Evolutionary conservation across 208 protist species (phyloP).

Genomic region (Paratrypanosoma confusum): DNA sequence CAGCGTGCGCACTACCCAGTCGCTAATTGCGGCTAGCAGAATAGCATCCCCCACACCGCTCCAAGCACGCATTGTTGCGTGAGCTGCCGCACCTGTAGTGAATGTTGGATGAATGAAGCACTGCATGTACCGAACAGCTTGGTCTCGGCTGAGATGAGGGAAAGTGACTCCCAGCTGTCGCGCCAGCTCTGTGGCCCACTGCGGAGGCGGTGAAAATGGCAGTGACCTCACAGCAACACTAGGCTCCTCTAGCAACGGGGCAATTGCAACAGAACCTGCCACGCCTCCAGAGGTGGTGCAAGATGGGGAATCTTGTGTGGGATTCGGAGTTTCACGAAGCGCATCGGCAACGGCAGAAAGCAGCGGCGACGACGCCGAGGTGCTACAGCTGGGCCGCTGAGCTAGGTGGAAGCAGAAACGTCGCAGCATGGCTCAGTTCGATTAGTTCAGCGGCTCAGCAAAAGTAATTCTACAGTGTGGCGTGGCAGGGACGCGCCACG

Average conservation of each 20-base stretch:
- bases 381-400: not conserved
- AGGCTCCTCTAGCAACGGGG: conserved; percentile 19
- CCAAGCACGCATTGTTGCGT: conserved; percentile 54
- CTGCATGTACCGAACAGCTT: conserved; percentile 51
- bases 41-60: conserved; percentile 44
- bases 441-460: too few relatives aligned
- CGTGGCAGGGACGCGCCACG: too few relatives aligned
- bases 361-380: not conserved
- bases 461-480: too few relatives aligned
- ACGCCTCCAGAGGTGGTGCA: not conserved
- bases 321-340: not conserved
- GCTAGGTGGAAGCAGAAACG: not conserved
- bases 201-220: conserved; percentile 70
- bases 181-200: conserved; percentile 70
- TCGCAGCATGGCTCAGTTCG: too few relatives aligned
- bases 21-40: conserved; percentile 20
- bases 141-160: conserved; percentile 31
- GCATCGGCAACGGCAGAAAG: not conserved
- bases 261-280: not conserved
- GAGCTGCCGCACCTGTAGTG: conserved; percentile 31
- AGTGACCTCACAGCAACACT: conserved; percentile 25
- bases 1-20: conserved; percentile 52
- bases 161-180: conserved; percentile 49
- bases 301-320: not conserved
- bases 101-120: conserved; percentile 82